Evolutionary conservation across 2,329 filamentous ascomycete genomes (phyloP), one percentile per base, ranked within the genome.

Genomic region (Cladosporium sp.): DNA sequence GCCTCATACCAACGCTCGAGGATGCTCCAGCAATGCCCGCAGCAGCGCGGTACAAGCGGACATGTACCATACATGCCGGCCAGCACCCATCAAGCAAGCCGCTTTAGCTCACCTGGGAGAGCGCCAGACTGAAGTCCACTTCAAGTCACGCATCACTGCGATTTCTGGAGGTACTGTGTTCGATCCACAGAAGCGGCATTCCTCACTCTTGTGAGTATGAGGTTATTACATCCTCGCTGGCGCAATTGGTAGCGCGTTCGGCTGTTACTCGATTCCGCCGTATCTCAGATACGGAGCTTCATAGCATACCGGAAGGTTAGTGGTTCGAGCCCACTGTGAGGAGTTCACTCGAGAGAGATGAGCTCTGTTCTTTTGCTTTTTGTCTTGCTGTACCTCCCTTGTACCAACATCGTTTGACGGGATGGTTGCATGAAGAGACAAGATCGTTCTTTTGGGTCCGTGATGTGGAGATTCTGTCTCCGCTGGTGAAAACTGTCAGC

Each of bases 61-160:
- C 41, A 47, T 47, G 41, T 47, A 71, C 69, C 68, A 70, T 73
- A 72, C 74, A 74, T 74, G 73, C 73, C 74, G 72, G 75, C 72
- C 71, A 75, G 74, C 73, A 34, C 21, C 3, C 44, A 60, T 65
- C 63, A 49, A 59, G 32, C 30, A n/a, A 44, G 71, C 71, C 70
- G 74, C 74, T 73, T 76, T 76, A 76, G 74, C 74, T 76, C 74
- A 76, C 72, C 73, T 76, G 74, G 74, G 73, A 76, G 74, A 76
- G 74, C 74, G 74, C 74, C 73, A 76, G 74, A 76, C 74, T 76
- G 74, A 76, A 76, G 74, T 73, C 64, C 63, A 65, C 63, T 65
- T 65, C 63, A 54, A 15, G 61, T 64, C 61, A 57, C 34, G 58
- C 65, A 69, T 64, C 65, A 73, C 69, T 73, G 73, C 73, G 74